Base-by-base conservation (phyloP, 1,139 yeast species). In the Schwanniomyces etchellsii region DNA sequence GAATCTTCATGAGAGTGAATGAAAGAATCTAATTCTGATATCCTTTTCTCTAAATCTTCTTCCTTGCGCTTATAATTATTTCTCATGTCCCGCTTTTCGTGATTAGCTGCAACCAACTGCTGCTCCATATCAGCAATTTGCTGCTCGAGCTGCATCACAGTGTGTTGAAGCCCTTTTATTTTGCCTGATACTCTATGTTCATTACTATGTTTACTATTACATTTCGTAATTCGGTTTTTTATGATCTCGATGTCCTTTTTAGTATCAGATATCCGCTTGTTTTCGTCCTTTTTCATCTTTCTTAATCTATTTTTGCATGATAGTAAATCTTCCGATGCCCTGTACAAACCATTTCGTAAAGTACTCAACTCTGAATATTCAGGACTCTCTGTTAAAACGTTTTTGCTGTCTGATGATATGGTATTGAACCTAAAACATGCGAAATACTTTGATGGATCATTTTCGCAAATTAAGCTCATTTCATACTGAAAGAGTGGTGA, bases 401-500 rank as follows among this genome's bases (percentile, higher is more conserved):
- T 39, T 12, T 53, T 53, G 13, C 53, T 42, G 33, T 55, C 52
- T 13, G 56, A 45, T 26, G 61, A 60, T n/a, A 63, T 38, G 3
- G 72, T 66, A 36, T 59, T 63, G 20, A 66, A 45, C 7, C 57
- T 39, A 22, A 50, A 48, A 31, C 50, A 57, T 15, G 50, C 44
- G 11, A 57, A 36, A 10, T 54, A 31, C 9, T 34, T 32, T 16
- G 54, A 55, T 11, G 12, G 17, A 20, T 55, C 54, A 28, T 57
- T 56, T 14, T 65, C 56, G 29, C 68, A 58, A 31, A 54, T 45
- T 30, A 74, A 57, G 35, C 77, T 83, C 31, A 81, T 70, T 43
- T 78, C 85, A 44, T 79, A 81, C 38, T 81, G 84, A 26, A 77
- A 75, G 17, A 74, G 55, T 0, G 88, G 83, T 9, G 84, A 76